Evolutionary conservation across 371 early-diverging fungal genomes (phyloP).

Genomic region (Mucor saturninus): DNA sequence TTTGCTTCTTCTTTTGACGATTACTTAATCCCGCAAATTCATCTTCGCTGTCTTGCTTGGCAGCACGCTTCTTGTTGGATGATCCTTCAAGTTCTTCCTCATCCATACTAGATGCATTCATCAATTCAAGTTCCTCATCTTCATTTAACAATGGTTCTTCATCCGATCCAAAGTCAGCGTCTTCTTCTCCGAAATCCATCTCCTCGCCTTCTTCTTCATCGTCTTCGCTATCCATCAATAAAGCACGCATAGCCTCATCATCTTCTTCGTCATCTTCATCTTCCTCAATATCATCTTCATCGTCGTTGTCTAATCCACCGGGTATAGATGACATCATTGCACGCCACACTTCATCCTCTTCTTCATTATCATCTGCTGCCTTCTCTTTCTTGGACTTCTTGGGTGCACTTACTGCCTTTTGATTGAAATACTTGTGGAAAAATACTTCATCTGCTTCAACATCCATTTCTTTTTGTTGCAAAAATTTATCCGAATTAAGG

Average conservation of each 20-base stretch:
- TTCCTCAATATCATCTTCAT: slow-evolving; percentile 48
- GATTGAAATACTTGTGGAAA: slow-evolving; percentile 84
- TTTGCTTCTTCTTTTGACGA: slow-evolving; percentile 58
- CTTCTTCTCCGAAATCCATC: slow-evolving; percentile 40
- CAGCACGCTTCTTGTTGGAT: slow-evolving; percentile 36
- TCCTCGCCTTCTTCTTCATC: slow-evolving; percentile 35
- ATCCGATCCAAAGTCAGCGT: slow-evolving; percentile 25
- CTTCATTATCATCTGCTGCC: slow-evolving; percentile 55
- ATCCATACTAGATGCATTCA: slow-evolving; percentile 28
- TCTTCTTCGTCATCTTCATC: slow-evolving; percentile 64
- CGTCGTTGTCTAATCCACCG: slow-evolving; percentile 56
- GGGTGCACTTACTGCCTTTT: slow-evolving; percentile 46
- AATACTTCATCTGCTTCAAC: slow-evolving; percentile 76
- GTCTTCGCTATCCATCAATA: slow-evolving; percentile 49
- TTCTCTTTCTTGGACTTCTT: slow-evolving; percentile 44
- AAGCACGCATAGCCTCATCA: slow-evolving; percentile 56
- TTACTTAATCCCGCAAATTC: slow-evolving; percentile 21
- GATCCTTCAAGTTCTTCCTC: slow-evolving; percentile 41
- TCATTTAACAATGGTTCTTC: slow-evolving; percentile 62
- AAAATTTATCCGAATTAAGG: slow-evolving; percentile 68
- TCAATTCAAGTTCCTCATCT: slow-evolving; percentile 44
- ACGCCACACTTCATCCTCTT: slow-evolving; percentile 71
- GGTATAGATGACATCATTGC: slow-evolving; percentile 76
- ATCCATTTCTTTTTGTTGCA: slow-evolving; percentile 58
- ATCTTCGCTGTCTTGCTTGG: slow-evolving; percentile 24